Evolutionary conservation across 768 basidiomycete species (phyloP).

Genomic region (Kwoniella dendrophila): DNA sequence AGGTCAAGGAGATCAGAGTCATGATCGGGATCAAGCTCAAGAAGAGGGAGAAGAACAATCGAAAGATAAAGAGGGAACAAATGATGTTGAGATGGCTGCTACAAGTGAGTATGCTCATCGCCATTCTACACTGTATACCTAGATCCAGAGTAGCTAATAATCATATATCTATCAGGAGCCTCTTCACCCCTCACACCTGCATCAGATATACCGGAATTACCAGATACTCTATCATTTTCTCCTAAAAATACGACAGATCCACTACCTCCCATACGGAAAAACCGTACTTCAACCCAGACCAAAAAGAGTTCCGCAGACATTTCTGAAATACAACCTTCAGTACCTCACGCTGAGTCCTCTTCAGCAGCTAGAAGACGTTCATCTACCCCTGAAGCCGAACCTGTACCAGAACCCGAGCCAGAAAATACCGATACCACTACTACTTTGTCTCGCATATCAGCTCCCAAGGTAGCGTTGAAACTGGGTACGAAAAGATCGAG

Average conservation of each 20-base stretch:
- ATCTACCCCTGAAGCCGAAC: background rate
- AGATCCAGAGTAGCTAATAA: background rate
- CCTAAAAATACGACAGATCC: background rate
- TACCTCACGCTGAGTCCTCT: constrained; percentile 29
- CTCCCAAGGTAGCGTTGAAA: background rate
- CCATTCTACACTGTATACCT: background rate
- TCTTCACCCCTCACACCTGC: constrained; percentile 35
- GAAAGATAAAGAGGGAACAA: background rate
- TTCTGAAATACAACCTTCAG: too few species aligned
- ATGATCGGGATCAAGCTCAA: too few species aligned
- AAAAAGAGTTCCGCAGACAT: background rate
- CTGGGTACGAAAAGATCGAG: background rate
- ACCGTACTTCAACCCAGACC: background rate
- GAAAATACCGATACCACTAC: too few species aligned
- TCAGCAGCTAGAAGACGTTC: constrained; percentile 10
- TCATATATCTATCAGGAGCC: constrained; percentile 19
- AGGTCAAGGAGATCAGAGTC: too few species aligned
- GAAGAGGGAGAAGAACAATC: background rate
- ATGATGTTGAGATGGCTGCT: constrained; percentile 10
- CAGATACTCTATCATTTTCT: constrained; percentile 16
- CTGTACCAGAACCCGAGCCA: too few species aligned
- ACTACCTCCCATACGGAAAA: background rate
- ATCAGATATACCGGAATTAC: constrained; percentile 36
- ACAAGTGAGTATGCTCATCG: constrained; percentile 8
- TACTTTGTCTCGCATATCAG: background rate